Conservation (phyloP, 2,329 filamentous ascomycete genomes). For the Nemania bipapillata region DNA sequence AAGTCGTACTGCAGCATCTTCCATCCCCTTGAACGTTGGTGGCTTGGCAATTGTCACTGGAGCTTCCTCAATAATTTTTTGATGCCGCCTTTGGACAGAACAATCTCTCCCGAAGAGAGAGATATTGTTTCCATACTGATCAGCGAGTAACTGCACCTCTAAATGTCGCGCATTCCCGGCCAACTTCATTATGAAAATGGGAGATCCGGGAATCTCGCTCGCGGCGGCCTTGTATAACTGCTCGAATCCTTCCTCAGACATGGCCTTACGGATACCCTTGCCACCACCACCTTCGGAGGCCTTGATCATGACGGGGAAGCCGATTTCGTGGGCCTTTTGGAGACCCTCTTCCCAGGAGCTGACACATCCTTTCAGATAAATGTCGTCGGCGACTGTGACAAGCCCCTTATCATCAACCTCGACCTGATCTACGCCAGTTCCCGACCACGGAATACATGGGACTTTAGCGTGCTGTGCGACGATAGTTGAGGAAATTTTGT, state of each 20-base stretch:
- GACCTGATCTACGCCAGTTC: slow-evolving; percentile 87
- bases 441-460: slow-evolving; percentile 99
- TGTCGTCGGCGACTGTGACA: slow-evolving; percentile 85
- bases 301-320: slow-evolving; percentile 99
- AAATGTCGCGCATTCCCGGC: slow-evolving; percentile 95
- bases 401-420: slow-evolving; percentile 82
- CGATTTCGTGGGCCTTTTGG: slow-evolving; percentile 85
- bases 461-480: slow-evolving; percentile 96
- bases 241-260: slow-evolving; percentile 84
- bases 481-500: slow-evolving; percentile 99
- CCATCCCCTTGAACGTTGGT: slow-evolving; percentile 93
- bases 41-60: slow-evolving; percentile 95
- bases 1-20: slow-evolving; percentile 92
- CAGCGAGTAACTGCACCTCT: slow-evolving; percentile 95
- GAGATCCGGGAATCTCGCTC: slow-evolving; percentile 96
- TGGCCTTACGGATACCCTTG: slow-evolving; percentile 97
- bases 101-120: slow-evolving; percentile 98
- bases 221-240: slow-evolving; percentile 93
- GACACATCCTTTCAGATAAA: slow-evolving; percentile 93
- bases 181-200: slow-evolving; percentile 99
- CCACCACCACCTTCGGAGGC: slow-evolving; percentile 99
- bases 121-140: slow-evolving; percentile 99
- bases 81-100: slow-evolving; percentile 96
- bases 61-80: slow-evolving; percentile 99
- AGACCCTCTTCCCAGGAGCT: slow-evolving; percentile 90